These are phyloP conservation scores for Nakazawaea anatomiae DNA, from an alignment of 805 yeast genomes.

Conservation along the genomic window DNA sequence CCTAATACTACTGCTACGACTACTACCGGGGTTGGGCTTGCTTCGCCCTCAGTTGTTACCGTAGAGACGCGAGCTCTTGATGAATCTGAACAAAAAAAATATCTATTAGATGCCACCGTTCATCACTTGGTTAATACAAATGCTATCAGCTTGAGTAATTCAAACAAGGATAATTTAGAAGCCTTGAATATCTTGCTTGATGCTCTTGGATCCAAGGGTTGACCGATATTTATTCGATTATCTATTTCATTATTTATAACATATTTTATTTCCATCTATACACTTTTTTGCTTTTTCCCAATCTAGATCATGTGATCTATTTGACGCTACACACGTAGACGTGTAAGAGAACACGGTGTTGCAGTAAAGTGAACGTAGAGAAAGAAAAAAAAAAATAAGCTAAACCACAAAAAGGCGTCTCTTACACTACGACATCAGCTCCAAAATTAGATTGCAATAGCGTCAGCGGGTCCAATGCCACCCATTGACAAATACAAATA, in stretches of 20 bases:
- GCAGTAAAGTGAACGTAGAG: background rate
- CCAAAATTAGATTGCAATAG: no score
- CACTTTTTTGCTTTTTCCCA: background rate
- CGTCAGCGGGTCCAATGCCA: background rate
- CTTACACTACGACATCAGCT: no score
- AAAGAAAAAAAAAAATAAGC: background rate
- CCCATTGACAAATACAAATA: background rate
- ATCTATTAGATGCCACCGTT: constrained; percentile 7
- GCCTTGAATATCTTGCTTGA: constrained; percentile 16
- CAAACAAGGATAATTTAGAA: constrained; percentile 19
- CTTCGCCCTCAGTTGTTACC: background rate
- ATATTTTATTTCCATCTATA: background rate
- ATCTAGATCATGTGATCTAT: background rate
- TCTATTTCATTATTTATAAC: background rate
- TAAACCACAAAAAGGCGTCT: background rate
- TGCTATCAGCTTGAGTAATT: constrained; percentile 15
- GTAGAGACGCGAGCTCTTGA: background rate
- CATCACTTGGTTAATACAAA: constrained; percentile 17
- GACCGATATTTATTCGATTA: background rate
- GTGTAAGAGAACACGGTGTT: background rate
- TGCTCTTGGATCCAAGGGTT: constrained; percentile 13
- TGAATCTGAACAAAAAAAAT: background rate
- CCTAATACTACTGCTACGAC: background rate
- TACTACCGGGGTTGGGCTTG: background rate
- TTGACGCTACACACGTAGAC: background rate